phyloP scores from a whole-genome alignment of 2,329 filamentous ascomycete species.

The Xylaria sp. region DNA sequence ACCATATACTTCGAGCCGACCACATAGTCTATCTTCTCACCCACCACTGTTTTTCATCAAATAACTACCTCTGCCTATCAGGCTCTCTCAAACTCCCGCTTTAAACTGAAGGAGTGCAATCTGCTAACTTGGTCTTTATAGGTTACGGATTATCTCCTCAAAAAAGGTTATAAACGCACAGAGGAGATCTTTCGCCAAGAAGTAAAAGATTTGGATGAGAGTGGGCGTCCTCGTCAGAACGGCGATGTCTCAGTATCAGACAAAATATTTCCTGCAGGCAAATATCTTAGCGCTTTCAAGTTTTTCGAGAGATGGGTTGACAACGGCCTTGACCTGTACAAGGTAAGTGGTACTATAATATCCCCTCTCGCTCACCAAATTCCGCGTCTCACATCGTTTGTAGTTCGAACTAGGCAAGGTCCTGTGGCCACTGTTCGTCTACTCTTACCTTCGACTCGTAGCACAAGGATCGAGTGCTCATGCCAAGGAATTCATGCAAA shows the following conservation, averaged over 20 bases:
- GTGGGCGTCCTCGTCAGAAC: conserved; percentile 76
- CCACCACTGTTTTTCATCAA: not conserved
- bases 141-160: conserved; percentile 94
- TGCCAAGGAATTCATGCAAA: conserved; percentile 77
- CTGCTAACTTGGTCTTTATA: conserved; percentile 46
- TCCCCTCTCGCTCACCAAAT: not conserved
- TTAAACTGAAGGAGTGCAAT: not conserved
- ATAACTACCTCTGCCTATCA: not conserved
- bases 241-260: conserved; percentile 75
- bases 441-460: conserved; percentile 87
- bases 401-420: conserved; percentile 88
- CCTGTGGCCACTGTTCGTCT: conserved; percentile 93
- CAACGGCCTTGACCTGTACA: conserved; percentile 93
- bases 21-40: not conserved
- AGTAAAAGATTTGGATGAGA: conserved; percentile 82
- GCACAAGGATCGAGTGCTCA: conserved; percentile 77
- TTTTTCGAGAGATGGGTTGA: conserved; percentile 86
- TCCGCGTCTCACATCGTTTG: conserved; percentile 26
- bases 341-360: conserved; percentile 62
- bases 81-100: not conserved
- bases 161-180: conserved; percentile 92
- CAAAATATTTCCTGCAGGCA: conserved; percentile 58
- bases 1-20: not conserved
- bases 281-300: conserved; percentile 80
- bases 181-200: conserved; percentile 94